Percentiles rank a stretch among this genome's conserved stretches.
Evolutionary conservation across 495 filamentous ascomycete species (phyloP).

Genomic region (Trichoderma virens): DNA sequence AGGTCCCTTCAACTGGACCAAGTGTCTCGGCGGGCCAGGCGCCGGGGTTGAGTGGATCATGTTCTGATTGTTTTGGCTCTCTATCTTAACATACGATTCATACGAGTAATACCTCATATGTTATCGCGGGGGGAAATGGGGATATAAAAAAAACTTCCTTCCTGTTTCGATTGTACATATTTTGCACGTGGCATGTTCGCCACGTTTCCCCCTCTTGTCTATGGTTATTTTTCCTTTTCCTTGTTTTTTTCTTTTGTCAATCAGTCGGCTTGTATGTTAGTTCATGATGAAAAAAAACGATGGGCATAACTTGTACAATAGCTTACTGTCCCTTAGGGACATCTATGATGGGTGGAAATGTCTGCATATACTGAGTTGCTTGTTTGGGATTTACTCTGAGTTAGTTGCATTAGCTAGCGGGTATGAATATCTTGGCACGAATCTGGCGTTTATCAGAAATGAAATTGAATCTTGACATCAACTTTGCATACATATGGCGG

Average conservation of each 20-base stretch:
- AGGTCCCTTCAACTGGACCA: conserved; percentile 65
- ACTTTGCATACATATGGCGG: not conserved
- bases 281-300: not conserved
- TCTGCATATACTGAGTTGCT: not conserved
- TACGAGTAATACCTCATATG: not conserved
- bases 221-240: not conserved
- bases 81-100: not conserved
- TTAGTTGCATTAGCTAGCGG: not conserved
- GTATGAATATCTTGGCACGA: not conserved
- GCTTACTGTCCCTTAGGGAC: not conserved
- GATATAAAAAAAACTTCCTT: not conserved
- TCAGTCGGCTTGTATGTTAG: not conserved
- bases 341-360: not conserved
- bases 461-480: not conserved
- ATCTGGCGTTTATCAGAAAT: not conserved
- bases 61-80: conserved; percentile 40
- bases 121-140: too few relatives aligned
- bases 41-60: conserved; percentile 83
- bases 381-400: not conserved
- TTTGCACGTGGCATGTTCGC: not conserved
- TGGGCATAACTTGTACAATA: not conserved
- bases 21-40: conserved; percentile 57
- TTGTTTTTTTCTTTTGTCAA: not conserved
- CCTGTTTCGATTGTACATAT: conserved; percentile 1
- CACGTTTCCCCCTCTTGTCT: not conserved